Evolutionary conservation across 1,284 basidiomycete genomes (phyloP), one percentile per base, ranked within the genome.

Genomic region (Bjerkandera adusta): DNA sequence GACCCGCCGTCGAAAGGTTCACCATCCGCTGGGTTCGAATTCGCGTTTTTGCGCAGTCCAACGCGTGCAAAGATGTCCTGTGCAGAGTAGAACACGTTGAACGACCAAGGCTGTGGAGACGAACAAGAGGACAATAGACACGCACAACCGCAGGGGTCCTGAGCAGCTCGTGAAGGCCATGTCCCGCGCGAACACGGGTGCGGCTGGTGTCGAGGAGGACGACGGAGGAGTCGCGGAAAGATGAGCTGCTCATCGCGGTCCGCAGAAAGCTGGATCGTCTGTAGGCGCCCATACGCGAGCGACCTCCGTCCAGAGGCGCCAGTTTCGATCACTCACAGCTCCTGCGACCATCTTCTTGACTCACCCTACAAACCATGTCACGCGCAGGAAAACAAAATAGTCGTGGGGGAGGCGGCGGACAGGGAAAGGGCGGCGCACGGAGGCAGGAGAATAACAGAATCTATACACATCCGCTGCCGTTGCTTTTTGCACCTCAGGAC

Each of bases 111-210:
- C 25, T 8, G 42, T 49, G n/a, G 55, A 41, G 16, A 40, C 5
- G 5, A 16, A 18, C 16, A 34, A 38, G 48, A 43, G 15, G 25
- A 24, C 27, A 30, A 8, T 30, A n/a, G 8, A 32, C 24, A 77
- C 82, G 57, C 62, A 92, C 89, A 45, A 92, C 71, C 20, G 81
- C 68, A 12, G 92, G 91, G 6, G 76, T 75, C 54, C 76, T 85
- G 38, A 95, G 71, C 16, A 94, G 78, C 51, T 95, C 92, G 55
- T 85, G 75, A 12, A 95, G 75, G 35, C 92, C 92, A 29, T 89
- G 71, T 5, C 89, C 87, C 36, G 88, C 91, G 27, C 85, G 79
- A 47, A 94, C 68, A 39, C 73, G 65, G 7, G 87, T 85, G 38
- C 83, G 73, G 33, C 83, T 77, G 10, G 85, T 87, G 65, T 93